phyloP scores from a whole-genome alignment of 331 rosid genomes.

The Malus hybrid region DNA sequence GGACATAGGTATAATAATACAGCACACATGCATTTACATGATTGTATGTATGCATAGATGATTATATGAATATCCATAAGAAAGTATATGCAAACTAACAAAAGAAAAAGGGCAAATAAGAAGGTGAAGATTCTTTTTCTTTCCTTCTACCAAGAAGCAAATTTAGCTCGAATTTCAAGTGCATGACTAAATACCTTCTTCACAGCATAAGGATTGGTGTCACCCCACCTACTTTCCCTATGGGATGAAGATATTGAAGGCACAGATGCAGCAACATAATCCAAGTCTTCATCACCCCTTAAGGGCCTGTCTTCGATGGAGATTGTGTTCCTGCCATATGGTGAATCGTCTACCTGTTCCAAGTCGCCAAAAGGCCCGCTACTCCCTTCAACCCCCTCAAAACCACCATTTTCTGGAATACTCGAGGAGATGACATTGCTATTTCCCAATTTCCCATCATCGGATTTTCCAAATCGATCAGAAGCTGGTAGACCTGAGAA shows the following conservation, averaged over 20 bases:
- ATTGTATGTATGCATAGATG: not conserved
- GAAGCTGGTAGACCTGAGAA: constrained; percentile 29
- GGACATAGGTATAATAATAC: not conserved
- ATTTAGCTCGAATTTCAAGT: not conserved
- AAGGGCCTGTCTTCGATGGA: constrained; percentile 42
- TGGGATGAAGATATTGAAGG: constrained; percentile 48
- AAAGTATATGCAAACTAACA: not conserved
- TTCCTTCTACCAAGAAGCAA: not conserved
- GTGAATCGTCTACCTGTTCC: constrained; percentile 76
- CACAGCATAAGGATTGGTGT: constrained; percentile 64
- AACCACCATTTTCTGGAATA: constrained; percentile 50
- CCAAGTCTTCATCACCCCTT: constrained; percentile 50
- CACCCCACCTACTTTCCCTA: constrained; percentile 74
- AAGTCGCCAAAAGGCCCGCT: constrained; percentile 14
- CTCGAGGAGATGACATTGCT: constrained; percentile 23
- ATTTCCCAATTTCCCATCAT: constrained; percentile 28
- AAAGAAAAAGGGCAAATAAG: not conserved
- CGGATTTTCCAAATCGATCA: constrained; percentile 29
- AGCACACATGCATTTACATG: not conserved
- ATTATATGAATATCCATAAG: not conserved
- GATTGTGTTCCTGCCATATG: constrained; percentile 40
- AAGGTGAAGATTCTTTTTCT: not conserved
- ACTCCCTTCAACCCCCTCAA: constrained; percentile 21
- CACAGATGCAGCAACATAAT: constrained; percentile 37
- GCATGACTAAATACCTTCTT: constrained; percentile 56